Evolutionary conservation across 345 rosid species (phyloP), one percentile per base, ranked within the genome.

Genomic region (Camelina laxa): DNA sequence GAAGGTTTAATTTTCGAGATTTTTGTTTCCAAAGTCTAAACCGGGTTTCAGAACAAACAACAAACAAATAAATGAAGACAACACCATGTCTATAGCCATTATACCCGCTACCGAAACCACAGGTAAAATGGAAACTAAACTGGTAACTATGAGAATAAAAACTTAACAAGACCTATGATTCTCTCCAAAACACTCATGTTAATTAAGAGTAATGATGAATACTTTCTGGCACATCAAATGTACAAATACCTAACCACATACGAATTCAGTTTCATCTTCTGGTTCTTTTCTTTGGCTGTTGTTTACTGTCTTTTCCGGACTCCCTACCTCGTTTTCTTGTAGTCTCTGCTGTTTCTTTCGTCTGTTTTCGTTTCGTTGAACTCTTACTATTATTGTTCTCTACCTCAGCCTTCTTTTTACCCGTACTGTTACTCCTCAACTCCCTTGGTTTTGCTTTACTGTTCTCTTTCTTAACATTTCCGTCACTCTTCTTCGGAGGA

Each of bases 311-410:
- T 47, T 69, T 22, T 22, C 76, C 75, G 9, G 66, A 21, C 11
- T 84, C 88, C 60, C 86, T 85, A 19, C 83, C 75, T 16, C 88
- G 91, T 79, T 90, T 90, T 62, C 78, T 84, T 0, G 80, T 67
- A 44, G 64, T 1, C 72, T 78, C 78, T 2, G 57, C 69, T 30
- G 53, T 80, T 67, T 79, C 85, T 81, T 81, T 85, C 30, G 80
- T 47, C 55, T 85, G 87, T 69, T 83, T 47, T 69, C 71, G 78
- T 74, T 80, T 90, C 1, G 65, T 31, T 10, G 82, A 75, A 38
- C 76, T 75, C 69, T 68, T 68, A 11, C 5, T 67, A 7, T 51
- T 83, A 3, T 24, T 76, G 22, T 4, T 71, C 74, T 80, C 87
- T 78, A 80, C 82, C 68, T 79, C 76, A 75, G 13, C 78, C 79